These are phyloP conservation scores for Metschnikowia lachancei DNA, from an alignment of 805 yeast genomes.

Conservation along the genomic window DNA sequence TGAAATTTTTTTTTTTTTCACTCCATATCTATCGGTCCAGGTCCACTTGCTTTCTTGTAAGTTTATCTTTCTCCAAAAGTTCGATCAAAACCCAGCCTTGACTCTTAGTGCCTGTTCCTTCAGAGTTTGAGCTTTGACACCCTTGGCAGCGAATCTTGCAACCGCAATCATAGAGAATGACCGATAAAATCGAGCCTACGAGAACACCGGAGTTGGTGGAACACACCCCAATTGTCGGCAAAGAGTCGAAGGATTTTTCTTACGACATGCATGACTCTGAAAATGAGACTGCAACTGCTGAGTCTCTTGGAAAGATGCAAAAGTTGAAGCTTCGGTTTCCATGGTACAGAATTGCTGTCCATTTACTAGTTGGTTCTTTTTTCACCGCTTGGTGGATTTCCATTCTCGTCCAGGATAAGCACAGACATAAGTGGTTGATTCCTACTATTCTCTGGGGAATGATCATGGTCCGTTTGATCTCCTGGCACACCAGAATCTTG, in stretches of 20 bases:
- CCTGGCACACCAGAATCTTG: slow-evolving; percentile 44
- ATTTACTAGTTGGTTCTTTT: slow-evolving; percentile 22
- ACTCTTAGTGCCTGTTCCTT: background rate
- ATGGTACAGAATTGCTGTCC: slow-evolving; percentile 18
- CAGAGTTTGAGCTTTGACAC: background rate
- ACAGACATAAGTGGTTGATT: slow-evolving; percentile 53
- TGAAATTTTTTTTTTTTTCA: background rate
- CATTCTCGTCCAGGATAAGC: slow-evolving; percentile 48
- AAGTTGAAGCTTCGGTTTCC: slow-evolving; percentile 15
- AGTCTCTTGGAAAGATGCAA: slow-evolving; percentile 7
- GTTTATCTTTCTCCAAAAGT: slow-evolving; percentile 2
- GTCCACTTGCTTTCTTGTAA: background rate
- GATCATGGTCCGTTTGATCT: slow-evolving; percentile 50
- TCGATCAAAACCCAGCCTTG: background rate
- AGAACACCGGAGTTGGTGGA: slow-evolving; percentile 8
- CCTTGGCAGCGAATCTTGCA: background rate
- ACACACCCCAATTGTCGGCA: slow-evolving; percentile 4
- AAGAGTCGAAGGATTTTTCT: slow-evolving; percentile 4
- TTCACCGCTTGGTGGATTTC: slow-evolving; percentile 47
- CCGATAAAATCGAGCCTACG: slow-evolving; percentile 6
- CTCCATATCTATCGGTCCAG: background rate
- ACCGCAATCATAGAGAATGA: background rate
- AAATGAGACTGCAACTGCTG: slow-evolving; percentile 8
- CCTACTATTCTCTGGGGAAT: slow-evolving; percentile 54
- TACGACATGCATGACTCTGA: slow-evolving; percentile 14